Percentiles rank a stretch among this genome's conserved stretches.
Conservation (phyloP, 2,329 filamentous ascomycete species). For the Colletotrichum higginsianum region DNA sequence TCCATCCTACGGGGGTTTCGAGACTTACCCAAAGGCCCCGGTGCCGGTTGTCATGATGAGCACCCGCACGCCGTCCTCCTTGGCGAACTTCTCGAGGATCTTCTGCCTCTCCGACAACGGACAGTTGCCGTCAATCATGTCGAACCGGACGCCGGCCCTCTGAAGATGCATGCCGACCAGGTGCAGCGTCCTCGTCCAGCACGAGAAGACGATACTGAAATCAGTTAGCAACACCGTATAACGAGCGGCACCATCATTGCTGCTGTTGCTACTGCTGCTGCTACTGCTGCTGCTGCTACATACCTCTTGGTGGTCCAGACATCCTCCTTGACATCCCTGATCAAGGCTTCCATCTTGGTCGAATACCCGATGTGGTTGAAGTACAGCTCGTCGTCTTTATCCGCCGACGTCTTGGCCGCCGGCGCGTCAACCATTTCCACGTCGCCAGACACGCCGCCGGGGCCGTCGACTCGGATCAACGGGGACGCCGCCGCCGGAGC, state of each 20-base stretch:
- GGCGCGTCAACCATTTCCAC: constrained; percentile 18
- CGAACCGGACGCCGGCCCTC: constrained; percentile 47
- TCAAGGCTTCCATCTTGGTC: constrained; percentile 52
- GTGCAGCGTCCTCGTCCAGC: constrained; percentile 60
- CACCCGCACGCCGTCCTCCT: constrained; percentile 48
- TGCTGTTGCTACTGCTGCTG: background rate
- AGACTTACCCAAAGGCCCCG: constrained; percentile 63
- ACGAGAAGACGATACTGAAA: constrained; percentile 61
- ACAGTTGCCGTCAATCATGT: constrained; percentile 62
- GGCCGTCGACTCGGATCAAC: constrained; percentile 6
- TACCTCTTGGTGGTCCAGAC: constrained; percentile 48
- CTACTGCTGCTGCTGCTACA: background rate
- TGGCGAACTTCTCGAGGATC: constrained; percentile 56
- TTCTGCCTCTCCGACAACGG: constrained; percentile 53
- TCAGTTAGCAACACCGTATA: background rate
- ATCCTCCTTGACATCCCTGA: constrained; percentile 50
- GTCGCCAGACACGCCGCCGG: background rate
- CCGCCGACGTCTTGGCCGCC: background rate
- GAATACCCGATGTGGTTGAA: constrained; percentile 50
- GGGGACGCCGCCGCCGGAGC: background rate
- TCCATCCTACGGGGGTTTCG: background rate
- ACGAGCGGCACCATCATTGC: too few relatives aligned
- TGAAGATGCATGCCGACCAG: constrained; percentile 53
- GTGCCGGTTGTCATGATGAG: constrained; percentile 69
- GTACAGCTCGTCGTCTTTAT: constrained; percentile 45